phyloP scores from a whole-genome alignment of 2,329 filamentous ascomycete species.

The Akanthomyces uredinophilus region DNA sequence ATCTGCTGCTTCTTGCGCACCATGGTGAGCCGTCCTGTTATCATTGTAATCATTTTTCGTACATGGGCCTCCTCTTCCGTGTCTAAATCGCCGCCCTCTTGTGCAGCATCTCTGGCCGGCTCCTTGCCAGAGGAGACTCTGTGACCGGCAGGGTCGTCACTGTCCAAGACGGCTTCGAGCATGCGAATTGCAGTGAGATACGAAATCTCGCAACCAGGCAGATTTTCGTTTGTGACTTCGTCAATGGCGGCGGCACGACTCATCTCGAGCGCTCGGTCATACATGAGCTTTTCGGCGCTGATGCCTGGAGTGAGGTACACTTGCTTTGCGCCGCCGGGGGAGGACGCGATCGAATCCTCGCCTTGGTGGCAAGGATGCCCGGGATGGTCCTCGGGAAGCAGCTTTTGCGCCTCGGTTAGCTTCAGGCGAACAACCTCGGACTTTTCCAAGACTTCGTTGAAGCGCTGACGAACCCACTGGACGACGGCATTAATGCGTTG shows the following conservation, averaged over 20 bases:
- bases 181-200: constrained; percentile 92
- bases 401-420: constrained; percentile 77
- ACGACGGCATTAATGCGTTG: constrained; percentile 86
- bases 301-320: constrained; percentile 83
- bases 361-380: constrained; percentile 77
- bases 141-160: constrained; percentile 46
- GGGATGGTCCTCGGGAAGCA: constrained; percentile 77
- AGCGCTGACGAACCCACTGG: constrained; percentile 88
- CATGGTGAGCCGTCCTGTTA: constrained; percentile 47
- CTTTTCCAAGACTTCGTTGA: constrained; percentile 97
- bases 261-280: constrained; percentile 95
- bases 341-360: constrained; percentile 50
- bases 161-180: constrained; percentile 90
- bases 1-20: constrained; percentile 58
- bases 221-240: constrained; percentile 87
- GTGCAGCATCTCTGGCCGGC: constrained; percentile 34
- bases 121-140: constrained; percentile 35
- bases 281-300: constrained; percentile 96
- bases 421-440: constrained; percentile 89
- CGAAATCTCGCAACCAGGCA: constrained; percentile 82
- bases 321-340: constrained; percentile 63
- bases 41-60: constrained; percentile 63
- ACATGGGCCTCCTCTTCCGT: constrained; percentile 68
- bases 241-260: constrained; percentile 90
- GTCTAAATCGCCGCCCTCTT: constrained; percentile 18